Evolutionary conservation across 1,284 basidiomycete genomes (phyloP).

Genomic region (Pseudozyma thailandica): DNA sequence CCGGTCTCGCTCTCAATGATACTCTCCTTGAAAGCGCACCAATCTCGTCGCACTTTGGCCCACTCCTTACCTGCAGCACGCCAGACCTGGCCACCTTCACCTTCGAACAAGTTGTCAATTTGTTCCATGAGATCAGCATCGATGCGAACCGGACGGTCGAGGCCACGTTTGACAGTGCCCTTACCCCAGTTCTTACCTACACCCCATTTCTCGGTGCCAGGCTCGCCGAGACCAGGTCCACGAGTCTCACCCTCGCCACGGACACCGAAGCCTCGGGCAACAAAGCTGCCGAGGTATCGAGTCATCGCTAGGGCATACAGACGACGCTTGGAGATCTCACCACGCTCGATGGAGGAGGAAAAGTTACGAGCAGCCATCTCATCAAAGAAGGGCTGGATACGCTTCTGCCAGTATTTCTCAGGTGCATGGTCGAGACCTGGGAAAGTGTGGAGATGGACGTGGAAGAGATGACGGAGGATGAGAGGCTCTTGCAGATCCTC

Average conservation of each 20-base stretch:
- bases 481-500: slow-evolving; percentile 60
- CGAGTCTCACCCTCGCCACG: slow-evolving; percentile 62
- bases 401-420: slow-evolving; percentile 62
- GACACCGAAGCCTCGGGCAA: slow-evolving; percentile 63
- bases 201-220: slow-evolving; percentile 63
- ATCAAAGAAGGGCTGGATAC: slow-evolving; percentile 64
- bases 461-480: slow-evolving; percentile 65
- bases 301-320: slow-evolving; percentile 57
- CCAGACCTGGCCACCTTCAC: slow-evolving; percentile 54
- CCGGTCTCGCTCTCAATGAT: slow-evolving; percentile 66
- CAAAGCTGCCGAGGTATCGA: slow-evolving; percentile 64
- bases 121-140: slow-evolving; percentile 42
- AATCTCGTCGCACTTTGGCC: slow-evolving; percentile 48
- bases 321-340: slow-evolving; percentile 57
- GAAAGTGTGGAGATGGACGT: slow-evolving; percentile 58
- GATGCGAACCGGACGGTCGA: slow-evolving; percentile 60
- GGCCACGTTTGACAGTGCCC: slow-evolving; percentile 66
- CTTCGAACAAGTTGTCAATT: slow-evolving; percentile 60
- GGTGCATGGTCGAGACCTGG: slow-evolving; percentile 62
- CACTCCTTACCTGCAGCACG: slow-evolving; percentile 58
- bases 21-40: slow-evolving; percentile 62
- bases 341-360: slow-evolving; percentile 59
- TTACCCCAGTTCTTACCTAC: slow-evolving; percentile 67
- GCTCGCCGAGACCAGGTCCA: slow-evolving; percentile 62
- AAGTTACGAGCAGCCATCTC: slow-evolving; percentile 60